A percentile compares a stretch with the other conserved stretches of the same genome.
These are phyloP conservation scores for Corinectria fuckeliana DNA, from an alignment of 2,329 filamentous ascomycete species.

Conservation along the genomic window DNA sequence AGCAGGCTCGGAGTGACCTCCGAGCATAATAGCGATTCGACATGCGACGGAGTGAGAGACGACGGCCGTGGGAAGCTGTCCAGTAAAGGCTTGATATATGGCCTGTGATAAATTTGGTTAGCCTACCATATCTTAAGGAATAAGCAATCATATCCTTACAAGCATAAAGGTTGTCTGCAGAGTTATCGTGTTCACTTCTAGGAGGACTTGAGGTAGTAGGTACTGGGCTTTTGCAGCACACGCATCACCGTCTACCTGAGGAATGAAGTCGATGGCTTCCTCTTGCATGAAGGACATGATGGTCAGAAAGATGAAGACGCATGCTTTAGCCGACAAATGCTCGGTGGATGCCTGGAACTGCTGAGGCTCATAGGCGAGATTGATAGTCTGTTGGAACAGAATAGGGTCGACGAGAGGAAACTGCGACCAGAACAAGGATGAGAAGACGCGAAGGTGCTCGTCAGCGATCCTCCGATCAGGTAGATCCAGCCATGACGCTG, in stretches of 20 bases:
- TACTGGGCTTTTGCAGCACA: constrained; percentile 48
- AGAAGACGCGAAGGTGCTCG: not conserved
- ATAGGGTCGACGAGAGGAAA: constrained; percentile 55
- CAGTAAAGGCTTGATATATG: constrained; percentile 51
- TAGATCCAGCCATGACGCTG: not conserved
- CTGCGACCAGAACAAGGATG: constrained; percentile 31
- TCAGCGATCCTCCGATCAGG: not conserved
- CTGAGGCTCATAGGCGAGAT: constrained; percentile 47
- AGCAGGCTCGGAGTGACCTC: constrained; percentile 45
- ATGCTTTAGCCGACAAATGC: constrained; percentile 49
- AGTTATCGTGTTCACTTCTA: constrained; percentile 49
- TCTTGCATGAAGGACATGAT: constrained; percentile 37
- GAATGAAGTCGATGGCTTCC: constrained; percentile 12
- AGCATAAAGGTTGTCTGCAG: constrained; percentile 54
- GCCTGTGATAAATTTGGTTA: constrained; percentile 35
- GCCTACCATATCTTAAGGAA: not conserved
- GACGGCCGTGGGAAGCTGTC: constrained; percentile 50
- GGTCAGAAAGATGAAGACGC: constrained; percentile 54
- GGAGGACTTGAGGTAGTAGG: constrained; percentile 48
- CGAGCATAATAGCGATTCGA: constrained; percentile 55
- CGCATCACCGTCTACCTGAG: constrained; percentile 45
- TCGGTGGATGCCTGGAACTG: constrained; percentile 24
- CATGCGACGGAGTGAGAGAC: constrained; percentile 52
- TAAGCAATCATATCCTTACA: constrained; percentile 41
- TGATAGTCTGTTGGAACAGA: constrained; percentile 52